phyloP scores from a whole-genome alignment of 176 grass and related monocot species.

The Raddia guianensis region DNA sequence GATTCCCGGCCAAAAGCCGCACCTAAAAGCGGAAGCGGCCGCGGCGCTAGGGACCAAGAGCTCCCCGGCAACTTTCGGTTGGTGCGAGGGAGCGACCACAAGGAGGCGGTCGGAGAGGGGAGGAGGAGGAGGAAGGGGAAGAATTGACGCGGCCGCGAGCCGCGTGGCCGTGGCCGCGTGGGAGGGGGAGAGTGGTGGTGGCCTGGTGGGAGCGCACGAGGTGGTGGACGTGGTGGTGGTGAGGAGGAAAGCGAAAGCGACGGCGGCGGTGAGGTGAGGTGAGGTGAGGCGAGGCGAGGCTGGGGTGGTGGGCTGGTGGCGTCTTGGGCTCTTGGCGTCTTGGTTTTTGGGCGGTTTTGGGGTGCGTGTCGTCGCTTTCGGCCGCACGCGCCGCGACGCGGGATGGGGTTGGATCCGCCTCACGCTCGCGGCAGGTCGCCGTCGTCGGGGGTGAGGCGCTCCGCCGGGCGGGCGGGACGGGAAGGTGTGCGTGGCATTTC shows the following conservation, averaged over 20 bases:
- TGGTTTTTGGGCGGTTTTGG: constrained; percentile 25
- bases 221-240: constrained; percentile 39
- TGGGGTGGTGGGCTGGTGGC: no score
- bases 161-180: background rate
- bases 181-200: background rate
- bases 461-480: background rate
- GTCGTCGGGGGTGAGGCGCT: background rate
- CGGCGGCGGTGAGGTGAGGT: constrained; percentile 18
- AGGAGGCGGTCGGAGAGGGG: background rate
- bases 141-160: background rate
- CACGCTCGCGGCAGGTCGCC: background rate
- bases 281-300: no score
- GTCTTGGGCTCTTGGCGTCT: background rate
- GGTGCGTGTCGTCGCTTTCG: constrained; percentile 42
- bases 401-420: background rate
- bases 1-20: constrained; percentile 26
- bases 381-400: background rate
- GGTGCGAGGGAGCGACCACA: background rate
- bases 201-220: constrained; percentile 43
- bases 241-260: constrained; percentile 25
- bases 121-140: no score
- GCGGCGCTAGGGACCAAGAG: constrained; percentile 39
- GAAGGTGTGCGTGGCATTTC: background rate
- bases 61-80: constrained; percentile 26
- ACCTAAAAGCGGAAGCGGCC: constrained; percentile 55